Percentiles rank a stretch among this genome's conserved stretches.
Evolutionary conservation across 2,329 filamentous ascomycete species (phyloP).

Genomic region (Aspergillus sp.): DNA sequence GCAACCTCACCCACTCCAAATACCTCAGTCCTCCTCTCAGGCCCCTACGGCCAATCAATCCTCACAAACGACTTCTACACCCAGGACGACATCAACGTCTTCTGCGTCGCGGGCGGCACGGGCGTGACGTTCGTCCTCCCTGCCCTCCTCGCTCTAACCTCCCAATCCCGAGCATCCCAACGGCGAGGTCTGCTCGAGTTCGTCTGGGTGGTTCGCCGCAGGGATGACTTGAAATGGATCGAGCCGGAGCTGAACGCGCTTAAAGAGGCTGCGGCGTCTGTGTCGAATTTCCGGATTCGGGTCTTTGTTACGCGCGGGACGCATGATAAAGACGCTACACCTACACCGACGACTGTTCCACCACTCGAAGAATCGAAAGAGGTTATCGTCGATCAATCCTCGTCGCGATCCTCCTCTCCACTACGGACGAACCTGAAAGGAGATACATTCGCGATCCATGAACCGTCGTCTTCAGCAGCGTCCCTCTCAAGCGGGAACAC

Average conservation of each 20-base stretch:
- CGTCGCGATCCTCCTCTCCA: neutral
- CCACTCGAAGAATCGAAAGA: neutral
- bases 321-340: neutral
- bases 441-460: constrained; percentile 12
- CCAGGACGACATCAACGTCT: constrained; percentile 42
- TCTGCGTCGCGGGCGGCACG: constrained; percentile 58
- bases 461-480: constrained; percentile 7
- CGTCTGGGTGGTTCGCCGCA: constrained; percentile 63
- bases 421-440: neutral
- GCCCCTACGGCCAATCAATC: constrained; percentile 61
- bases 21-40: constrained; percentile 60
- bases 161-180: constrained; percentile 16
- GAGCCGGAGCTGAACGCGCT: constrained; percentile 55
- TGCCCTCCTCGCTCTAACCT: constrained; percentile 33
- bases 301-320: constrained; percentile 61
- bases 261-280: constrained; percentile 36
- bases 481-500: neutral
- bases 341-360: neutral
- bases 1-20: constrained; percentile 14
- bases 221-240: constrained; percentile 59
- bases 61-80: constrained; percentile 40
- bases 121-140: constrained; percentile 60
- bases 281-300: constrained; percentile 49
- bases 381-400: neutral
- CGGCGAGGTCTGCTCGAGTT: constrained; percentile 51